Percentiles rank a stretch among this genome's conserved stretches.
Evolutionary conservation across 2,329 filamentous ascomycete species (phyloP).

Genomic region (Aspergillus ochraceus): DNA sequence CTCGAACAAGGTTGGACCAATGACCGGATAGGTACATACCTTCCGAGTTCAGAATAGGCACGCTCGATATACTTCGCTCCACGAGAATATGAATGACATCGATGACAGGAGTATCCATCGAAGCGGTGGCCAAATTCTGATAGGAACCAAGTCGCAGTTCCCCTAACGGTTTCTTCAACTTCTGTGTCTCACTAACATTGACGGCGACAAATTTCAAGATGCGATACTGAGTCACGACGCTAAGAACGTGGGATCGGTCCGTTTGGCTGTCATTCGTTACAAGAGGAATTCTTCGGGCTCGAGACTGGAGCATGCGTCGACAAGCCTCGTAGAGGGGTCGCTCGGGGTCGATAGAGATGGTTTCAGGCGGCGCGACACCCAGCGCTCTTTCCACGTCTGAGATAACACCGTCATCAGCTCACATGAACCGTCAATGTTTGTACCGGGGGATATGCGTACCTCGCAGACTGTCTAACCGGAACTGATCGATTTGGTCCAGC

Average conservation of each 20-base stretch:
- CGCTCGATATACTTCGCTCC: conserved; percentile 86
- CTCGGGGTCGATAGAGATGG: conserved; percentile 90
- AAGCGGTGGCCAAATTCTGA: conserved; percentile 73
- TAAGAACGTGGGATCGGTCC: conserved; percentile 86
- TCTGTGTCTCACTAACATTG: conserved; percentile 84
- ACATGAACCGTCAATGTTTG: background rate
- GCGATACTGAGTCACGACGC: conserved; percentile 95
- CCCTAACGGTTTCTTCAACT: conserved; percentile 80
- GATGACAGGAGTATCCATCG: conserved; percentile 87
- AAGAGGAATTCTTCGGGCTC: conserved; percentile 88
- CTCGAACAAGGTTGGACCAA: background rate
- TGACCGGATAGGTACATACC: conserved; percentile 35
- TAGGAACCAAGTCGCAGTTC: conserved; percentile 88
- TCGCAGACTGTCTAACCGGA: conserved; percentile 85
- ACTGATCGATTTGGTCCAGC: conserved; percentile 86
- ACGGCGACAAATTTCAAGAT: conserved; percentile 99
- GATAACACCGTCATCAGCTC: conserved; percentile 3
- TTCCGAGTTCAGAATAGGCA: conserved; percentile 85
- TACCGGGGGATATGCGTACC: conserved; percentile 54
- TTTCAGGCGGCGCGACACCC: conserved; percentile 86
- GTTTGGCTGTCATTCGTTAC: conserved; percentile 95
- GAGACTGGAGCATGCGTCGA: conserved; percentile 87
- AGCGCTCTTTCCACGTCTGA: conserved; percentile 93
- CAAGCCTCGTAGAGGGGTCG: conserved; percentile 93
- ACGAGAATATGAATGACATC: conserved; percentile 95